Evolutionary conservation across 257 asterid species (phyloP).

Genomic region (Ilex asprella): DNA sequence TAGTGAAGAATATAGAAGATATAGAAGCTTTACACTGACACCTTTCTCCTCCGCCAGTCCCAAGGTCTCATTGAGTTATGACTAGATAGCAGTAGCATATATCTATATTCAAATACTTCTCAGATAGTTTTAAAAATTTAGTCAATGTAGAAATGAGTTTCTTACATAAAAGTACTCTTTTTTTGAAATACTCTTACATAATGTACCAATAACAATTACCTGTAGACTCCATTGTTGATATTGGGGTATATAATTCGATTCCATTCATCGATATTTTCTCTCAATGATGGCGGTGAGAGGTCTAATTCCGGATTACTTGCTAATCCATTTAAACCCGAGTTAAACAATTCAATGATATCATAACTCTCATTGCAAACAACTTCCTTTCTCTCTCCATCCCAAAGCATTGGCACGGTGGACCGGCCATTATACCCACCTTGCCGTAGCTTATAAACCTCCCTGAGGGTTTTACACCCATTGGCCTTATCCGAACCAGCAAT

Average conservation of each 20-base stretch:
- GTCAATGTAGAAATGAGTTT: too few species aligned
- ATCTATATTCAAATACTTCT: too few species aligned
- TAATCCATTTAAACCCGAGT: slow-evolving; percentile 52
- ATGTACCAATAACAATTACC: too few species aligned
- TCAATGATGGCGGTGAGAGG: slow-evolving; percentile 59
- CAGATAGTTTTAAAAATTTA: too few species aligned
- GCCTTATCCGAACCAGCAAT: slow-evolving; percentile 55
- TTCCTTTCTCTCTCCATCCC: slow-evolving; percentile 63
- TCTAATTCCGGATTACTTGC: slow-evolving; percentile 56
- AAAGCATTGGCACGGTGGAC: slow-evolving; percentile 86
- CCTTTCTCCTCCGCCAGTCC: too few species aligned
- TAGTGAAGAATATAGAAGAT: too few species aligned
- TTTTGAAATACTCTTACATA: too few species aligned
- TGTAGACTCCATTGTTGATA: slow-evolving; percentile 83
- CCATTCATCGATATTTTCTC: slow-evolving; percentile 55
- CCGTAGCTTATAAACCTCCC: slow-evolving; percentile 54
- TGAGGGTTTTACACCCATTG: slow-evolving; percentile 56
- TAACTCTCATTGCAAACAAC: slow-evolving; percentile 89
- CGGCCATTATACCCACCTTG: slow-evolving; percentile 69
- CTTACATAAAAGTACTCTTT: too few species aligned
- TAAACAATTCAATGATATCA: slow-evolving; percentile 65
- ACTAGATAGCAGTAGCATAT: too few species aligned
- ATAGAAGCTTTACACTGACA: too few species aligned
- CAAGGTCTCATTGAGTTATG: too few species aligned
- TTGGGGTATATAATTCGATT: slow-evolving; percentile 66